Conservation (phyloP, 2,329 filamentous ascomycete species). For the Venturia oleaginea region DNA sequence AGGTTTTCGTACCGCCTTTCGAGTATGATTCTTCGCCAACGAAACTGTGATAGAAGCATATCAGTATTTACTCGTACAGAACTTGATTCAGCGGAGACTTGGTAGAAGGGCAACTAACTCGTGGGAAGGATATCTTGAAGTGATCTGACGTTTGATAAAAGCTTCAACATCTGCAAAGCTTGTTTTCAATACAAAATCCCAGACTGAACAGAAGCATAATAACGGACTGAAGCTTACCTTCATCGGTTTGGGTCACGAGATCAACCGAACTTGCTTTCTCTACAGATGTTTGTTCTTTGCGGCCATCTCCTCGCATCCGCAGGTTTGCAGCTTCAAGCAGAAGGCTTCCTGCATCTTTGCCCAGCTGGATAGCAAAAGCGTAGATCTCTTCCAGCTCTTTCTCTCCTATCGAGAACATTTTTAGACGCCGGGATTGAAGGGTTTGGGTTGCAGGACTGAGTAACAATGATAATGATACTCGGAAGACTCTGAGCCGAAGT, state of each 20-base stretch:
- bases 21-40: slow-evolving; percentile 71
- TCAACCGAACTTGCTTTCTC: slow-evolving; percentile 72
- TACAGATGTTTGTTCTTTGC: slow-evolving; percentile 33
- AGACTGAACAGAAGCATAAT: neutral
- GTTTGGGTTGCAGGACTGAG: neutral
- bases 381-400: slow-evolving; percentile 57
- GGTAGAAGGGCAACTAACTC: slow-evolving; percentile 40
- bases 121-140: slow-evolving; percentile 54
- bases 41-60: slow-evolving; percentile 44
- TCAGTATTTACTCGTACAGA: neutral
- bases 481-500: neutral
- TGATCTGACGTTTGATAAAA: slow-evolving; percentile 55
- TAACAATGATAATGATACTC: neutral
- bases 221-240: slow-evolving; percentile 40
- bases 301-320: slow-evolving; percentile 36
- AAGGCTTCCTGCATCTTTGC: slow-evolving; percentile 59
- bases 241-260: slow-evolving; percentile 67
- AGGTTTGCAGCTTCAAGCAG: slow-evolving; percentile 55
- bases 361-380: slow-evolving; percentile 59
- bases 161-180: slow-evolving; percentile 56
- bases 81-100: neutral
- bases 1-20: slow-evolving; percentile 56
- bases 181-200: neutral
- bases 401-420: slow-evolving; percentile 13
- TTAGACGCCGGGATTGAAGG: neutral